Evolutionary conservation across 768 basidiomycete species (phyloP).

Genomic region (Vararia minispora): DNA sequence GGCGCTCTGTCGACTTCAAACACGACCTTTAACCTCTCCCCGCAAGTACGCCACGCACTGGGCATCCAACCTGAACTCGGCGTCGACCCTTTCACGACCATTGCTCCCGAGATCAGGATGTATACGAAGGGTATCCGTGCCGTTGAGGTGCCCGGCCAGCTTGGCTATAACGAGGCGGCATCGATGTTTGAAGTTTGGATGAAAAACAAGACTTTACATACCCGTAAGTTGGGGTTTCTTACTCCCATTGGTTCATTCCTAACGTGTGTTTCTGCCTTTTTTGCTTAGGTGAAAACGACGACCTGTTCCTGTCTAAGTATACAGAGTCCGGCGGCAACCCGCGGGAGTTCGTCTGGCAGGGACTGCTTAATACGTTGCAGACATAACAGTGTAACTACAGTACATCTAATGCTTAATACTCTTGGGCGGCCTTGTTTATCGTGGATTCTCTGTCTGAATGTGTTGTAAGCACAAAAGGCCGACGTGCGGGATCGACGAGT

Average conservation of each 20-base stretch:
- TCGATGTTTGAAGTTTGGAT: conserved; percentile 72
- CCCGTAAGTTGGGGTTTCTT: conserved; percentile 26
- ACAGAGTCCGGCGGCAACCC: conserved; percentile 71
- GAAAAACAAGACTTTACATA: conserved; percentile 42
- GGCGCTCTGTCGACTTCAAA: conserved; percentile 58
- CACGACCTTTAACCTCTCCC: conserved; percentile 42
- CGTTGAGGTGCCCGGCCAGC: conserved; percentile 41
- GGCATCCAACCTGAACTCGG: conserved; percentile 29
- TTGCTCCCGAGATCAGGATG: conserved; percentile 33
- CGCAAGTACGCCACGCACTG: conserved; percentile 58
- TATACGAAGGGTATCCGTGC: conserved; percentile 47
- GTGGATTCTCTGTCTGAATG: too few relatives aligned
- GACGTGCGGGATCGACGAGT: too few relatives aligned
- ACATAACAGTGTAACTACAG: not conserved
- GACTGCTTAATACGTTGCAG: conserved; percentile 18
- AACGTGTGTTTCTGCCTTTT: not conserved
- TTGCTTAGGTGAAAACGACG: conserved; percentile 40
- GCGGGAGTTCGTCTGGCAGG: conserved; percentile 52
- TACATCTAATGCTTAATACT: not conserved
- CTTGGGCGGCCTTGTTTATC: not conserved
- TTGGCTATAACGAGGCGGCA: conserved; percentile 59
- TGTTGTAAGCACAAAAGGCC: too few relatives aligned
- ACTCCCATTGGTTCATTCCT: not conserved
- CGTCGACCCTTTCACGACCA: conserved; percentile 44
- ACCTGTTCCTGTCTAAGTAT: conserved; percentile 70